Evolutionary conservation across 441 rosid genomes (phyloP).

Genomic region (Capsella rubella): DNA sequence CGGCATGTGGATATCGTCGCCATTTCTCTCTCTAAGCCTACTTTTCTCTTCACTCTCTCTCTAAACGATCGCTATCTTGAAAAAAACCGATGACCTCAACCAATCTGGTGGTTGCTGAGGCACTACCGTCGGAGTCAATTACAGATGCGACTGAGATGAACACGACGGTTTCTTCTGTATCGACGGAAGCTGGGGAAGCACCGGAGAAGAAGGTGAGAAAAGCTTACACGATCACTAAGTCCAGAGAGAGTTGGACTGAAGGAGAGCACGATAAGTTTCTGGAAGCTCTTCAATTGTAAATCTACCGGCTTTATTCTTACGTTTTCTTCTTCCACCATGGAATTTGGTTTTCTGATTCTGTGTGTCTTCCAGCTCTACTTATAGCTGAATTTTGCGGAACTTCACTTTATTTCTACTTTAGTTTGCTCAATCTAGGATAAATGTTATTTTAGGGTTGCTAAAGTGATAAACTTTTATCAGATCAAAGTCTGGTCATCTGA

Average conservation of each 20-base stretch:
- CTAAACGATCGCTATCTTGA: constrained; percentile 24
- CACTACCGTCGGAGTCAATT: constrained; percentile 41
- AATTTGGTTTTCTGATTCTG: constrained; percentile 12
- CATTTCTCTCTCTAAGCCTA: neutral
- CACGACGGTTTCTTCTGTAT: neutral
- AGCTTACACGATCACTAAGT: constrained; percentile 69
- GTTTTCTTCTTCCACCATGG: neutral
- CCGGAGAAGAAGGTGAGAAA: constrained; percentile 65
- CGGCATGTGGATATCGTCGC: constrained; percentile 39
- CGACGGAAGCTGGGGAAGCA: constrained; percentile 42
- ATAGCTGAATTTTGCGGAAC: constrained; percentile 14
- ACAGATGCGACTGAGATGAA: constrained; percentile 36
- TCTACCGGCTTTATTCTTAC: neutral
- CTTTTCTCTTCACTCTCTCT: constrained; percentile 1
- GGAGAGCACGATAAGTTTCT: constrained; percentile 72
- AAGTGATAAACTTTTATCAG: constrained; percentile 16
- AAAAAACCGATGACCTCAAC: constrained; percentile 41
- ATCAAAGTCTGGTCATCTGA: constrained; percentile 1
- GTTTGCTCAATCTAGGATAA: neutral
- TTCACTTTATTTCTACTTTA: neutral
- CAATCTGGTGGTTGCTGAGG: constrained; percentile 44
- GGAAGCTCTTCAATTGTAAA: constrained; percentile 65
- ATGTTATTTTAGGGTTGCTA: neutral
- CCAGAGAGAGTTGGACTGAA: constrained; percentile 77
- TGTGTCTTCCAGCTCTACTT: neutral